These are phyloP conservation scores for Aaosphaeria pasadenensis DNA, from an alignment of 2,329 filamentous ascomycete genomes.

Conservation along the genomic window DNA sequence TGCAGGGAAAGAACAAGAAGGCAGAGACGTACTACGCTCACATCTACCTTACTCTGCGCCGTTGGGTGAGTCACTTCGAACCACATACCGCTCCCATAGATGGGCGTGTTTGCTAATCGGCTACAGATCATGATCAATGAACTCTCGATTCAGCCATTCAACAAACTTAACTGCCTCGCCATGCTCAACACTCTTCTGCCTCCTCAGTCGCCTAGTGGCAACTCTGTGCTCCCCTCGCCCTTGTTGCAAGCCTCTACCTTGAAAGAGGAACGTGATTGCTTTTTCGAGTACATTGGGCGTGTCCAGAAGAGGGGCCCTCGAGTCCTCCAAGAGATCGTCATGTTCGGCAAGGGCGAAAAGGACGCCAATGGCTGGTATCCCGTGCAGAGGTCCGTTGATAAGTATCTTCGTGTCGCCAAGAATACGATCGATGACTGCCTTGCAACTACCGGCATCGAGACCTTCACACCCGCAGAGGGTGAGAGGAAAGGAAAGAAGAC, in stretches of 20 bases:
- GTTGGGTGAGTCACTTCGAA: slow-evolving; percentile 54
- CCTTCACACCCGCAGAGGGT: slow-evolving; percentile 31
- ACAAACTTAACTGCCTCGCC: slow-evolving; percentile 64
- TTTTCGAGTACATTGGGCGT: slow-evolving; percentile 60
- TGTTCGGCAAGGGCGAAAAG: slow-evolving; percentile 49
- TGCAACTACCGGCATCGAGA: slow-evolving; percentile 41
- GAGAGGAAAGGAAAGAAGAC: slow-evolving; percentile 53
- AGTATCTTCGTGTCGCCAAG: slow-evolving; percentile 58
- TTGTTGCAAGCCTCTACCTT: slow-evolving; percentile 53
- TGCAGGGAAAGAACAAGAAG: slow-evolving; percentile 43
- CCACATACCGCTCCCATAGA: neutral
- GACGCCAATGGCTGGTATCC: slow-evolving; percentile 57
- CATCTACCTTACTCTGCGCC: slow-evolving; percentile 59
- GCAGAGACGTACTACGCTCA: slow-evolving; percentile 52
- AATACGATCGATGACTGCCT: slow-evolving; percentile 60
- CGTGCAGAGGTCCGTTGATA: slow-evolving; percentile 49
- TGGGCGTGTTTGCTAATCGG: slow-evolving; percentile 14
- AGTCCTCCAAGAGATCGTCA: slow-evolving; percentile 53
- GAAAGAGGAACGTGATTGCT: slow-evolving; percentile 56
- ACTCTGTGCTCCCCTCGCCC: slow-evolving; percentile 43
- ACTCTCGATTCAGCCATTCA: slow-evolving; percentile 59
- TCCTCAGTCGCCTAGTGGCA: slow-evolving; percentile 45
- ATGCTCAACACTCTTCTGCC: slow-evolving; percentile 68
- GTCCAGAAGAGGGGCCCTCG: slow-evolving; percentile 56
- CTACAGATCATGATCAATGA: slow-evolving; percentile 62